Conservation (phyloP, 2,329 filamentous ascomycete species). For the Tolypocladium tropicale region DNA sequence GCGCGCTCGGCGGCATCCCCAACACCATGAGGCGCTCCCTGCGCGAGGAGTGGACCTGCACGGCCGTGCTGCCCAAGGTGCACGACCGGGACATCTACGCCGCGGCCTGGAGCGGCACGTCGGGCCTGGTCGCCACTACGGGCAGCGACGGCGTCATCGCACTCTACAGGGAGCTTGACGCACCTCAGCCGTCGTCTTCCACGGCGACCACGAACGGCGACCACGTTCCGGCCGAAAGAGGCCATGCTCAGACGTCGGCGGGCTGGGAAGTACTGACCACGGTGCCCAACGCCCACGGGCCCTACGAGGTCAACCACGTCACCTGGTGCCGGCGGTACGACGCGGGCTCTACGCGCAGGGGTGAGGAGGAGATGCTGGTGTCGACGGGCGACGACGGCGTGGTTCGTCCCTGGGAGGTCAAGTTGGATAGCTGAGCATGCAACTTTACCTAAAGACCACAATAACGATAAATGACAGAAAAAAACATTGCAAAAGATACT, state of each 20-base stretch:
- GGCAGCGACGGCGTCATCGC: constrained; percentile 79
- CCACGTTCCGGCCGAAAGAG: background rate
- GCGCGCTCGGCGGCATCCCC: constrained; percentile 55
- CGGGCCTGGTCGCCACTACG: constrained; percentile 73
- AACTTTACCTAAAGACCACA: background rate
- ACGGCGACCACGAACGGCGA: constrained; percentile 6
- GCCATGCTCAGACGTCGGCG: background rate
- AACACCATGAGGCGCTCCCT: constrained; percentile 75
- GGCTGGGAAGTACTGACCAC: constrained; percentile 61
- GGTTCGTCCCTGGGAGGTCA: constrained; percentile 72
- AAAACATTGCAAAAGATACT: background rate
- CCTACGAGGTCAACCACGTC: constrained; percentile 90
- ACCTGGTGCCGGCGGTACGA: constrained; percentile 78
- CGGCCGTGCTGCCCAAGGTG: constrained; percentile 59
- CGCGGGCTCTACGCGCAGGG: constrained; percentile 40
- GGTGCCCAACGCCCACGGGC: constrained; percentile 70
- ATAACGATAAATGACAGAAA: background rate
- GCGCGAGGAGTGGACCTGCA: constrained; percentile 77
- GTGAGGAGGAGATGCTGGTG: constrained; percentile 71
- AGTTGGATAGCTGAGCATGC: background rate
- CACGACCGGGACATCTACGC: constrained; percentile 81
- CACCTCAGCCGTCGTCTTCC: constrained; percentile 10
- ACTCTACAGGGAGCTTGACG: constrained; percentile 58
- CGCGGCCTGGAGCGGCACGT: constrained; percentile 68
- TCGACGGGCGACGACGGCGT: constrained; percentile 89